phyloP scores from a whole-genome alignment of 768 basidiomycete species.

The Lactarius quietus region DNA sequence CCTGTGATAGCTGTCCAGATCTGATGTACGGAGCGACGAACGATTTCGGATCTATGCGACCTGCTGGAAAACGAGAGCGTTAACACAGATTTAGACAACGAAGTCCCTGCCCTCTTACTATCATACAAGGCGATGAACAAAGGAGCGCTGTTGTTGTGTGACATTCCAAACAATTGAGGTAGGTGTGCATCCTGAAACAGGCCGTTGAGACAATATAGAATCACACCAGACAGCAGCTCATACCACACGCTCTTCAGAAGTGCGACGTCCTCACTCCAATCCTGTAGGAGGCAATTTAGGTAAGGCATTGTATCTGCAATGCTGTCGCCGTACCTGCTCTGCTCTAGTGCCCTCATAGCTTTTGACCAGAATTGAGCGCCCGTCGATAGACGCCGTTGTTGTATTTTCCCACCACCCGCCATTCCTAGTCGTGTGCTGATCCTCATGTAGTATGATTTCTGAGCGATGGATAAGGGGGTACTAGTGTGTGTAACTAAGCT shows the following conservation, averaged over 20 bases:
- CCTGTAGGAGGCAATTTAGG: not conserved
- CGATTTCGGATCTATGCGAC: constrained; percentile 1
- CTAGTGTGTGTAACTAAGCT: not conserved
- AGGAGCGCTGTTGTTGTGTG: not conserved
- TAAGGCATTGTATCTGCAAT: not conserved
- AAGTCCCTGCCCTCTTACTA: not conserved
- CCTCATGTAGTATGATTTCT: constrained; percentile 3
- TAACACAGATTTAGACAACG: not conserved
- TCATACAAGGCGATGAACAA: constrained; percentile 9
- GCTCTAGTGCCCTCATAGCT: constrained; percentile 9
- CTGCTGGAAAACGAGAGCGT: not conserved
- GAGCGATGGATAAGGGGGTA: constrained; percentile 15
- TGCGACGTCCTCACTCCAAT: constrained; percentile 4
- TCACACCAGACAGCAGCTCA: not conserved
- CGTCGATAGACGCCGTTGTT: constrained; percentile 5
- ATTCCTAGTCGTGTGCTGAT: not conserved
- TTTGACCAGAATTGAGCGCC: constrained; percentile 11
- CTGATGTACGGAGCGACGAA: constrained; percentile 11
- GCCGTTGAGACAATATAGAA: not conserved
- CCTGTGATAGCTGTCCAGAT: constrained; percentile 10
- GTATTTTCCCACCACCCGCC: constrained; percentile 12
- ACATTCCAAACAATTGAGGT: constrained; percentile 14
- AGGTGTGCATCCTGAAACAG: constrained; percentile 7
- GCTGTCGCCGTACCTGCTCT: constrained; percentile 1
- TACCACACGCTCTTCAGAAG: constrained; percentile 15